Conservation (phyloP, 208 protist genomes). For the Crithidia acanthocephali region DNA sequence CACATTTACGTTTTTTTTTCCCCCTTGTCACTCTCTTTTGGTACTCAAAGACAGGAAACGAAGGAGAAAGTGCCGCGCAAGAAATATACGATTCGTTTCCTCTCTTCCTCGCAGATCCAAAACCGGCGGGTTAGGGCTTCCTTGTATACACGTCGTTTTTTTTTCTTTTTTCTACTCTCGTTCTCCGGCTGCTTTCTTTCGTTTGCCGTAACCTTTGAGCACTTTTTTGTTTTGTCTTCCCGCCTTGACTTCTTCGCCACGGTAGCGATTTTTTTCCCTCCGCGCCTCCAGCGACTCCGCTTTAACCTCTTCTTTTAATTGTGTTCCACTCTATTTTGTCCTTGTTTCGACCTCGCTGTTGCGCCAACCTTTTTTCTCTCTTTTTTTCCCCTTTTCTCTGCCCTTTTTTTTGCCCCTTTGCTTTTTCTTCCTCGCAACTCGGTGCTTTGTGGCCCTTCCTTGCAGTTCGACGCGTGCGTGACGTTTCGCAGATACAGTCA, state of each 20-base stretch:
- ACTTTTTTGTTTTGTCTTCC: conserved; percentile 12
- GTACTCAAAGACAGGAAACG: too few species aligned
- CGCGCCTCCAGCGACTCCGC: too few species aligned
- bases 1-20: too few species aligned
- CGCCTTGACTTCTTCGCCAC: neutral
- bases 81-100: too few species aligned
- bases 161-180: conserved; percentile 7
- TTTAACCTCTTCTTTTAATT: neutral
- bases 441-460: neutral
- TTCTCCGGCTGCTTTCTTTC: conserved; percentile 2
- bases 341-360: neutral
- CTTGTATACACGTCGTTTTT: conserved; percentile 10
- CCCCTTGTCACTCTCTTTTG: too few species aligned
- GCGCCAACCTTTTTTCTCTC: neutral
- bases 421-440: neutral
- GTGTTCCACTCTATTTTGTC: conserved; percentile 5
- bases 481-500: too few species aligned
- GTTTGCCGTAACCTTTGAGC: neutral
- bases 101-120: too few species aligned
- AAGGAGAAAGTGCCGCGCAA: too few species aligned
- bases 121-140: too few species aligned
- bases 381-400: neutral
- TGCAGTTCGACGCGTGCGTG: neutral
- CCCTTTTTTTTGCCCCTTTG: neutral
- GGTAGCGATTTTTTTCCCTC: neutral